Percentiles rank a stretch among this genome's conserved stretches.
These are phyloP conservation scores for Fusarium sp. DNA, from an alignment of 2,329 filamentous ascomycete genomes.

Conservation along the genomic window DNA sequence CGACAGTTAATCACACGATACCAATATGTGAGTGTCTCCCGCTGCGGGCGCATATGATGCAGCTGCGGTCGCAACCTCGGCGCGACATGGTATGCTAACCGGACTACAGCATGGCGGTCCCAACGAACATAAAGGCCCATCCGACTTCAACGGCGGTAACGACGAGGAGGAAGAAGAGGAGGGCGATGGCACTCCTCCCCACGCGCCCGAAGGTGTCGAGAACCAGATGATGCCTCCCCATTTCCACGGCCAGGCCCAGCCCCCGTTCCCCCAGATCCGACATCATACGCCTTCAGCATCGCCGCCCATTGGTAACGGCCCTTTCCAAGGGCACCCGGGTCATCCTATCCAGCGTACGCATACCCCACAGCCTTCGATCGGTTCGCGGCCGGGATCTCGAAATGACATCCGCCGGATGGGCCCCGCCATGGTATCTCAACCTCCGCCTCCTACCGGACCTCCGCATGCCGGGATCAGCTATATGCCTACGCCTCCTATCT, in stretches of 20 bases:
- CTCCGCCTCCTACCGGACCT: slow-evolving; percentile 66
- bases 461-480: slow-evolving; percentile 77
- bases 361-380: slow-evolving; percentile 81
- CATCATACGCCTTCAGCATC: slow-evolving; percentile 88
- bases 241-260: slow-evolving; percentile 69
- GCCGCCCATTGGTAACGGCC: slow-evolving; percentile 85
- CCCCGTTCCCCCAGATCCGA: slow-evolving; percentile 83
- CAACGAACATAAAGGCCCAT: slow-evolving; percentile 95
- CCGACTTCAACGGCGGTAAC: slow-evolving; percentile 88
- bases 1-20: slow-evolving; percentile 89
- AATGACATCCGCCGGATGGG: slow-evolving; percentile 82
- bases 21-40: slow-evolving; percentile 79
- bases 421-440: slow-evolving; percentile 77
- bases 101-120: slow-evolving; percentile 82
- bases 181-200: slow-evolving; percentile 75
- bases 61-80: not conserved
- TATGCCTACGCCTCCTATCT: slow-evolving; percentile 87
- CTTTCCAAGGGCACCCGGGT: slow-evolving; percentile 64
- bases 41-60: slow-evolving; percentile 10
- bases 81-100: slow-evolving; percentile 15
- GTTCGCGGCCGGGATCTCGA: slow-evolving; percentile 78
- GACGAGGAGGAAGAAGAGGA: slow-evolving; percentile 89
- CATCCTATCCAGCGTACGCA: slow-evolving; percentile 72
- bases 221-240: slow-evolving; percentile 77
- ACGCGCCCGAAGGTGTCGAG: slow-evolving; percentile 68